Conservation (phyloP, 73 alveolate genomes). For the Tetrahymena malaccensis region DNA sequence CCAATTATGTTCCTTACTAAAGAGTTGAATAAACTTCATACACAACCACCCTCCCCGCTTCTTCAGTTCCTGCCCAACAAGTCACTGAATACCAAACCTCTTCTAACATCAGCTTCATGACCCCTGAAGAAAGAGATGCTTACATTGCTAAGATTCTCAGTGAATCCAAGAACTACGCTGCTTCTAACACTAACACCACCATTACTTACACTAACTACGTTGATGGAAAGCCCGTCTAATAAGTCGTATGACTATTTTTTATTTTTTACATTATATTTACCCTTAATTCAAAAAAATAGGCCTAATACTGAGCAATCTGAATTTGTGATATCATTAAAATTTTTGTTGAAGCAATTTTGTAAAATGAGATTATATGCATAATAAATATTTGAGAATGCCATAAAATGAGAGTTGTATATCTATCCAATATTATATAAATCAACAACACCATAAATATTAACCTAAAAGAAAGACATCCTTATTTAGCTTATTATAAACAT, state of each 20-base stretch:
- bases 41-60: neutral
- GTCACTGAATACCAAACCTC: neutral
- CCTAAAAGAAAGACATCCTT: neutral
- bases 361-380: neutral
- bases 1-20: neutral
- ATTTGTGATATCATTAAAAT: neutral
- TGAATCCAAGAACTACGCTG: neutral
- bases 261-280: neutral
- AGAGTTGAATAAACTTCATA: neutral
- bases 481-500: neutral
- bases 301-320: neutral
- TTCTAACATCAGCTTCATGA: neutral
- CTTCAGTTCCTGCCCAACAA: neutral
- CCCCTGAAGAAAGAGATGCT: neutral
- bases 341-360: neutral
- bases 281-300: neutral
- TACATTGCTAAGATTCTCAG: neutral
- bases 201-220: neutral
- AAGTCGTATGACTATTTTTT: neutral
- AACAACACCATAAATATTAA: neutral
- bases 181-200: neutral
- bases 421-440: neutral
- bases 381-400: neutral
- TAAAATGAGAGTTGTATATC: neutral
- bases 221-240: neutral